Evolutionary conservation across 257 asterid genomes (phyloP).

Genomic region (Gentiana straminea): DNA sequence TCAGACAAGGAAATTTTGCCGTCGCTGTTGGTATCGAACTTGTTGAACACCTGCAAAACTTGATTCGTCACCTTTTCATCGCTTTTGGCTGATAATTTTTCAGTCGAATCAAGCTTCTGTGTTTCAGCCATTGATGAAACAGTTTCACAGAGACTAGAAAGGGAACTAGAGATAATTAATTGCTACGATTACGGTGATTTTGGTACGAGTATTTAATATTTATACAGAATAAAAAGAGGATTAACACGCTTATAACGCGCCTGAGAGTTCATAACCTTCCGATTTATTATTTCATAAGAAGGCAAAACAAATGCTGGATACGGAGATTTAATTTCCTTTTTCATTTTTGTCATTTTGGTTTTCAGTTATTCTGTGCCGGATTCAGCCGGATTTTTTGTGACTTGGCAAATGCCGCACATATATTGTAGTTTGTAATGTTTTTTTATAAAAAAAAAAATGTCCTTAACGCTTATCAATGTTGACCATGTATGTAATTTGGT

Average conservation of each 20-base stretch:
- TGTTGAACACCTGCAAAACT: conserved; percentile 27
- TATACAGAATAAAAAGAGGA: conserved; percentile 10
- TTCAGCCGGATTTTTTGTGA: too few relatives aligned
- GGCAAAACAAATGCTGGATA: too few relatives aligned
- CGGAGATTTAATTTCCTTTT: too few relatives aligned
- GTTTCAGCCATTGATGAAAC: not conserved
- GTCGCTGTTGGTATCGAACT: conserved; percentile 50
- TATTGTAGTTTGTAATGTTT: too few relatives aligned
- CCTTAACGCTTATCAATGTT: too few relatives aligned
- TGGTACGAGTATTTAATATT: conserved; percentile 6
- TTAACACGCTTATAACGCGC: conserved; percentile 22
- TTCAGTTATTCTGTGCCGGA: too few relatives aligned
- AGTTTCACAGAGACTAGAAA: not conserved
- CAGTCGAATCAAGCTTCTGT: conserved; percentile 5
- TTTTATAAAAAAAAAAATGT: too few relatives aligned
- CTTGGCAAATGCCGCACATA: too few relatives aligned
- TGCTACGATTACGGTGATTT: not conserved
- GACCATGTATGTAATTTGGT: too few relatives aligned
- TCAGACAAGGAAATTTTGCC: conserved; percentile 41
- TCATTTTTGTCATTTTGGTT: too few relatives aligned
- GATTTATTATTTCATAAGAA: too few relatives aligned
- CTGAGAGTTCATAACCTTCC: too few relatives aligned
- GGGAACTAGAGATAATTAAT: conserved; percentile 8
- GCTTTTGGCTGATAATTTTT: not conserved
- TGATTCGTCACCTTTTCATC: conserved; percentile 14